These are phyloP conservation scores for Phytophthora syringae DNA, from an alignment of 352 stramenopile species.

Conservation along the genomic window DNA sequence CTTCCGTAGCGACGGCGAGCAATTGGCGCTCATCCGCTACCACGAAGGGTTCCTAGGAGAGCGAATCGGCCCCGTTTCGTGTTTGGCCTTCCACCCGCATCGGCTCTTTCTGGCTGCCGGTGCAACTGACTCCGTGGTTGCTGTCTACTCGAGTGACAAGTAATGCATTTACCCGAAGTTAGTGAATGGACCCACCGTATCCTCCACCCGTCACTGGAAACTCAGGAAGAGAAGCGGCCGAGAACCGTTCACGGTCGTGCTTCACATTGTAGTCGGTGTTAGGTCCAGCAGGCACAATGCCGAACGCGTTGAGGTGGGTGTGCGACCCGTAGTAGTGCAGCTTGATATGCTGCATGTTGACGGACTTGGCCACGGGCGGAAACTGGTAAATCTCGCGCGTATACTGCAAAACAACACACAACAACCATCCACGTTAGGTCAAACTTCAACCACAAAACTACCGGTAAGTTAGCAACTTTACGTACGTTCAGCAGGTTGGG, in stretches of 20 bases:
- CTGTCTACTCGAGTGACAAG: conserved; percentile 92
- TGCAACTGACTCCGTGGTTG: conserved; percentile 95
- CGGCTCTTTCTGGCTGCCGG: conserved; percentile 95
- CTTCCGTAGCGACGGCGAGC: conserved; percentile 90
- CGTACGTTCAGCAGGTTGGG: conserved; percentile 84
- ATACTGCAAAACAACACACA: conserved; percentile 47
- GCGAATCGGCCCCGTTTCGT: conserved; percentile 97
- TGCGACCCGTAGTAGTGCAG: conserved; percentile 97
- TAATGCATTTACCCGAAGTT: conserved; percentile 33
- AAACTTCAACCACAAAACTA: background rate
- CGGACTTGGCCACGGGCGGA: conserved; percentile 79
- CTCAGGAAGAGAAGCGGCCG: conserved; percentile 38
- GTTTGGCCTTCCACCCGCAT: conserved; percentile 97
- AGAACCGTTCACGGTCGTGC: conserved; percentile 78
- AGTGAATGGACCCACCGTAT: background rate
- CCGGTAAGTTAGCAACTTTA: conserved; percentile 7
- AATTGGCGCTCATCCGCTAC: conserved; percentile 91
- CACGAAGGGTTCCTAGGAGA: conserved; percentile 97
- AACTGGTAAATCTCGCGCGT: conserved; percentile 94
- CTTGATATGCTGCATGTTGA: conserved; percentile 98
- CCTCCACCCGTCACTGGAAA: conserved; percentile 30
- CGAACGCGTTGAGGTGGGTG: conserved; percentile 93
- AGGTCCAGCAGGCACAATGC: conserved; percentile 91
- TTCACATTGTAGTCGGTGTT: conserved; percentile 56
- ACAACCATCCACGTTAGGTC: conserved; percentile 11